Base-by-base conservation (phyloP, 768 basidiomycete genomes). In the Coprinopsis marcescibilis region DNA sequence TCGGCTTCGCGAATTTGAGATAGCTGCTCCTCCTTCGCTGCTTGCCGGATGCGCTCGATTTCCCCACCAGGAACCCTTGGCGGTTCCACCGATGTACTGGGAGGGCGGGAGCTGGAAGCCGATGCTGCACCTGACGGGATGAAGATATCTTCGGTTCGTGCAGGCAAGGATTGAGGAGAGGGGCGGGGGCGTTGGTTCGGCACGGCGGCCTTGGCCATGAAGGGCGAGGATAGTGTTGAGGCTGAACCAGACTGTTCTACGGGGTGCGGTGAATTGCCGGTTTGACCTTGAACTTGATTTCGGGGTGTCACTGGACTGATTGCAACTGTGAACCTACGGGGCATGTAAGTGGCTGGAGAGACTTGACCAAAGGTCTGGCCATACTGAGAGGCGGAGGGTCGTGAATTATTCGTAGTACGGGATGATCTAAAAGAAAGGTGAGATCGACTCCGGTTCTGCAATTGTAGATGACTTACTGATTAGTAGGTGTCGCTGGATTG, bases 21-120 rank as follows among this genome's bases (percentile, higher is more conserved):
- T 11, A 75, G 58, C 45, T 71, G 70, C 30, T 76, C 77, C 52
- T 79, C 73, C 13, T 72, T 61, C 56, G 74, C 66, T 21, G 74
- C 72, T 38, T 74, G 72, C 23, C 76, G 75, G 40, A 85, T 78
- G 30, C 78, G 75, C 43, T 76, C 72, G 59, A 82, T 70, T 57
- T 85, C 83, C 24, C 74, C 75, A 34, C 77, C 79, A 0, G 67
- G 56, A 14, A 60, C 54, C 20, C 41, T 6, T 13, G 4, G 4
- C 64, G 52, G 2, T 56, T 17, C n/a, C 48, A 15, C 17, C 35
- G 27, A 10, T 47, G 56, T 7, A 62, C 55, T 6, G 62, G 57
- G 2, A 52, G 55, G 11, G 49, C 54, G 42, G 51, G 55, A 24
- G 57, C 55, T 5, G 63, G 48, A 48, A 20, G 49, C 37, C 51